Conservation (phyloP, 441 rosid species). For the Bruguiera hainesii region DNA sequence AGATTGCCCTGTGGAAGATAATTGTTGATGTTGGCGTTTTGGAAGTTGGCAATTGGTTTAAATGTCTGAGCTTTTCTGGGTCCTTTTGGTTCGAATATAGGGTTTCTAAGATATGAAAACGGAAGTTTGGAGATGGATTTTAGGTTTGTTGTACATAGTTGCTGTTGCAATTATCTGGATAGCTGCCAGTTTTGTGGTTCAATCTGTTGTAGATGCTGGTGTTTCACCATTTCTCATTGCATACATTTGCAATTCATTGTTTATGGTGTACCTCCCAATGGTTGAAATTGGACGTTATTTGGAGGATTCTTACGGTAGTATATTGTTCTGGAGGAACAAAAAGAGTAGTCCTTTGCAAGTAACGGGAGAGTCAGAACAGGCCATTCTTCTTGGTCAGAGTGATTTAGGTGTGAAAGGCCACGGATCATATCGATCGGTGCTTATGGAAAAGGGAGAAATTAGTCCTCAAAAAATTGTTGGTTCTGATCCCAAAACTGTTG, state of each 20-base stretch:
- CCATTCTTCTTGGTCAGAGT: constrained; percentile 55
- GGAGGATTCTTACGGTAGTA: constrained; percentile 62
- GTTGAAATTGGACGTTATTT: constrained; percentile 65
- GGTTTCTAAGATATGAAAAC: constrained; percentile 40
- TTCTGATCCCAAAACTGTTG: constrained; percentile 28
- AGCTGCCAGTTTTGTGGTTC: constrained; percentile 93
- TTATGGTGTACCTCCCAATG: constrained; percentile 77
- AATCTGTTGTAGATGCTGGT: constrained; percentile 88
- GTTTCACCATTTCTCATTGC: constrained; percentile 91
- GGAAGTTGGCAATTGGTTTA: constrained; percentile 7
- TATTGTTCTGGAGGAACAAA: constrained; percentile 58
- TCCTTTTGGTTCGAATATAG: constrained; percentile 10
- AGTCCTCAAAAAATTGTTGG: constrained; percentile 26
- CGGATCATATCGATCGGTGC: constrained; percentile 25
- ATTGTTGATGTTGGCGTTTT: neutral
- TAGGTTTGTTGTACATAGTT: constrained; percentile 71
- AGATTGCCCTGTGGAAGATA: too few relatives aligned
- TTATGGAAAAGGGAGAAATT: constrained; percentile 35
- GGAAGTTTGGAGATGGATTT: constrained; percentile 69
- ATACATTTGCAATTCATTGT: constrained; percentile 89
- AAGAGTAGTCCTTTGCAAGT: constrained; percentile 35
- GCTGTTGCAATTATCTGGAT: constrained; percentile 92
- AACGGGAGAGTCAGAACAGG: constrained; percentile 58
- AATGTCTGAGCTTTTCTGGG: constrained; percentile 18
- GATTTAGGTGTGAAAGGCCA: constrained; percentile 27